Evolutionary conservation across 768 basidiomycete species (phyloP), one percentile per base, ranked within the genome.

Genomic region (Megacollybia marginata): DNA sequence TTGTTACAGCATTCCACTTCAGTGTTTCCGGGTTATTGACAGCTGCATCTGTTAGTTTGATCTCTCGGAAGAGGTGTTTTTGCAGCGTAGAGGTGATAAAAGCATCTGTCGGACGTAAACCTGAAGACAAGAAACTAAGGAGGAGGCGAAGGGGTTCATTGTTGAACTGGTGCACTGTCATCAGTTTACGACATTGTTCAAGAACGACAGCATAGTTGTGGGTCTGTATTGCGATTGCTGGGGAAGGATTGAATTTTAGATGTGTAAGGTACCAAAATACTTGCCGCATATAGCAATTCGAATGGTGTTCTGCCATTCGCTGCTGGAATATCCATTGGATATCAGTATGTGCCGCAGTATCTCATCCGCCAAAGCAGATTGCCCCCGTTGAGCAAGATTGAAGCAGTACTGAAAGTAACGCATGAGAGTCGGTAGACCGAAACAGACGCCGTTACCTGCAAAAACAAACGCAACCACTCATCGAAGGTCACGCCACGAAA

Each of bases 401-500:
- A 92, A 90, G 38, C 81, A 74, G 59, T 90, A 89, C 92, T 94
- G 54, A 58, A 6, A 15, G 31, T 20, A 15, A 33, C 44, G n/a
- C 18, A 33, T 35, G 32, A 36, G 23, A 16, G 2, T 47, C 44
- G 6, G 23, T 28, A 9, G 48, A 50, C 35, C 36, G 10, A 16
- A 4, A 11, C 19, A 16, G 32, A 33, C 20, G 15, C 11, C 61
- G 73, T 45, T 47, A 92, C 95, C 74, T 93, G 88, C 71, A 96
- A 80, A 61, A 92, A 83, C 36, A 97, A 59, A 13, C 74, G 72
- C 44, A 95, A 62, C 95, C 95, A 99, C 47, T 87, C 82, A 49
- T 87, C 85, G 56, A 92, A 91, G 4, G 73, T 73, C 33, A 95
- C 72, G 0, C 89, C 88, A 10, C 94, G 83, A 64, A 94, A 97